phyloP scores from a whole-genome alignment of 495 filamentous ascomycete genomes.

The Neurospora pannonica region DNA sequence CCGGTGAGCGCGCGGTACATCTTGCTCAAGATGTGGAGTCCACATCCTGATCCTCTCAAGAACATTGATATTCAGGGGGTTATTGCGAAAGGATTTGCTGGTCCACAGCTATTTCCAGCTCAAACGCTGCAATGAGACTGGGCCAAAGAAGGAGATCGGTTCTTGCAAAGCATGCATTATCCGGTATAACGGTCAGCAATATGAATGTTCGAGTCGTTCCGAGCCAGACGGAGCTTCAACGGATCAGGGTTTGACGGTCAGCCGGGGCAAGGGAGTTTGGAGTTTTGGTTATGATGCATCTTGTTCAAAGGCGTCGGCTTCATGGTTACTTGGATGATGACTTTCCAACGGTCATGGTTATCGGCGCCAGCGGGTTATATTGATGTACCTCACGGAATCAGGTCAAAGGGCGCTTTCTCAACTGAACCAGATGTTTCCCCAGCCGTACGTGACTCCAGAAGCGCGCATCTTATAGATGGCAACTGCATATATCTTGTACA shows the following conservation, averaged over 20 bases:
- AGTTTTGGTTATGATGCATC: neutral
- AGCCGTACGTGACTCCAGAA: neutral
- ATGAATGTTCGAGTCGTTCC: neutral
- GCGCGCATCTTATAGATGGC: neutral
- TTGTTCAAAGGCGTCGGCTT: neutral
- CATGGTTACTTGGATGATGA: neutral
- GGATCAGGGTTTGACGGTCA: neutral
- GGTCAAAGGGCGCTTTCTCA: neutral
- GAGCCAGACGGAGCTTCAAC: neutral
- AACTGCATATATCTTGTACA: constrained; percentile 1
- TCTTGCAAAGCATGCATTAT: neutral
- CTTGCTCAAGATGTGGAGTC: constrained; percentile 79
- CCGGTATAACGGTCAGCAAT: neutral
- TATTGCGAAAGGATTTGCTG: constrained; percentile 69
- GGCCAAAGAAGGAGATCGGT: neutral
- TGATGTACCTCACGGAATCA: neutral
- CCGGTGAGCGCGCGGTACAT: constrained; percentile 75
- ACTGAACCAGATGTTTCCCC: neutral
- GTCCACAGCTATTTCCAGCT: constrained; percentile 61
- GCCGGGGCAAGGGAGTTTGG: neutral
- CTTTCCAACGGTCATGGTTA: neutral
- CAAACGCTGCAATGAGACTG: neutral
- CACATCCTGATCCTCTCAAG: constrained; percentile 39
- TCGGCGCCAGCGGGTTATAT: neutral
- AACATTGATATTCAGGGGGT: constrained; percentile 87